phyloP scores from a whole-genome alignment of 2,329 filamentous ascomycete genomes.

The Didymella lethalis region DNA sequence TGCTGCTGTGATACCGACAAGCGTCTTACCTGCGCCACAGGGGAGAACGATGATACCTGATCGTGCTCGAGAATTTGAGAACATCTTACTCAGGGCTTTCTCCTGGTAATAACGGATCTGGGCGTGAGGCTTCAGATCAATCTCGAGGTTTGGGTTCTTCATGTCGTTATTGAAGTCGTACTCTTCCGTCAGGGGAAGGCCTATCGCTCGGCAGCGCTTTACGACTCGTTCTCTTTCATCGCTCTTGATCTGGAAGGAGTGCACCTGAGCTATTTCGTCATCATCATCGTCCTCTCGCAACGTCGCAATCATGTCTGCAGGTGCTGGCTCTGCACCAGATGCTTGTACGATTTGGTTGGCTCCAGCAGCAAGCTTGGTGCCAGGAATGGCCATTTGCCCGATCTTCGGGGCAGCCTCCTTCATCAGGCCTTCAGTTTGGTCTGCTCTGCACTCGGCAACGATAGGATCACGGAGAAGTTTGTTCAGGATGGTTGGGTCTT shows the following conservation, averaged over 20 bases:
- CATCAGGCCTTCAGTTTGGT: slow-evolving; percentile 75
- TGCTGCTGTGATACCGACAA: slow-evolving; percentile 97
- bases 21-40: slow-evolving; percentile 94
- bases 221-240: slow-evolving; percentile 85
- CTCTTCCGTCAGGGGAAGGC: slow-evolving; percentile 89
- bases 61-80: slow-evolving; percentile 95
- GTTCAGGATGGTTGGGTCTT: slow-evolving; percentile 85
- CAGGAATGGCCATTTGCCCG: slow-evolving; percentile 87
- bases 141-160: slow-evolving; percentile 88
- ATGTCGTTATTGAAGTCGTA: slow-evolving; percentile 96
- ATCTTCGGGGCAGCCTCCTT: slow-evolving; percentile 86
- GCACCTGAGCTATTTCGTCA: slow-evolving; percentile 85
- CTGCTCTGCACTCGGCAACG: slow-evolving; percentile 80
- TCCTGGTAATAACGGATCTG: slow-evolving; percentile 96
- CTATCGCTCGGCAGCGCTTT: slow-evolving; percentile 86
- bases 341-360: slow-evolving; percentile 69
- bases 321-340: slow-evolving; percentile 42
- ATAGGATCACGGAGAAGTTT: slow-evolving; percentile 83
- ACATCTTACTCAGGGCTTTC: slow-evolving; percentile 98
- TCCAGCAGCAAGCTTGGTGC: slow-evolving; percentile 90
- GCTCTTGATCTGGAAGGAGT: slow-evolving; percentile 90
- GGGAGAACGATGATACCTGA: slow-evolving; percentile 97
- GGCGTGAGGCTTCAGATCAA: slow-evolving; percentile 87
- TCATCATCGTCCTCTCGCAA: slow-evolving; percentile 77
- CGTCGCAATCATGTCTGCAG: slow-evolving; percentile 71